Evolutionary conservation across 345 rosid species (phyloP).

Genomic region (Boechera retrofracta): DNA sequence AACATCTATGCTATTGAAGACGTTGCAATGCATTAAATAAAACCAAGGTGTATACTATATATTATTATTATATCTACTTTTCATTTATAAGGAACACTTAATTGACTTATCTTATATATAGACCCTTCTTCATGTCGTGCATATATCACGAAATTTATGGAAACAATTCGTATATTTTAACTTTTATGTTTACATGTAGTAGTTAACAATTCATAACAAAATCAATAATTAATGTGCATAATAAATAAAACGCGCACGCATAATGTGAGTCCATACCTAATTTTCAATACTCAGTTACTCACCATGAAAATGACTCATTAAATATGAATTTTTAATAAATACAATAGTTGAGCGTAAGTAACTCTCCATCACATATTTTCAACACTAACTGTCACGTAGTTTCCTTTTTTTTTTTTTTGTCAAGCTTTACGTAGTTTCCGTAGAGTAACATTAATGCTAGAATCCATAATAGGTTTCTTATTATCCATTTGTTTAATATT

Average conservation of each 20-base stretch:
- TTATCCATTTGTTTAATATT: too few relatives aligned
- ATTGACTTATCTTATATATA: constrained; percentile 8
- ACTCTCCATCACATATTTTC: background rate
- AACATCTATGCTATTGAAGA: constrained; percentile 19
- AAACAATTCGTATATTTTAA: background rate
- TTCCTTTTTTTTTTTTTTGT: background rate
- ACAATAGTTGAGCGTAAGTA: background rate
- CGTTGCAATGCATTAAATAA: constrained; percentile 28
- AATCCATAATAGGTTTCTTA: too few relatives aligned
- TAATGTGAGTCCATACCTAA: constrained; percentile 39
- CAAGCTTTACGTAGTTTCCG: too few relatives aligned
- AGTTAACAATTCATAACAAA: background rate
- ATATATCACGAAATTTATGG: constrained; percentile 9
- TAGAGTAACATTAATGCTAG: too few relatives aligned
- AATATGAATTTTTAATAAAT: background rate
- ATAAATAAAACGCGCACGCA: constrained; percentile 8
- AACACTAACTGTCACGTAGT: background rate
- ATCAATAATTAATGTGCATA: background rate
- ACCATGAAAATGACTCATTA: constrained; percentile 31
- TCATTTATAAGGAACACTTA: constrained; percentile 27
- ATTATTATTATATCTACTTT: background rate
- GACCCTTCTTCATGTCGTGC: constrained; percentile 18
- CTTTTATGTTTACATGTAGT: background rate
- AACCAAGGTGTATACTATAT: constrained; percentile 16
- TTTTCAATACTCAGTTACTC: background rate